phyloP scores from a whole-genome alignment of 331 rosid genomes.

The Rosa hybrid region DNA sequence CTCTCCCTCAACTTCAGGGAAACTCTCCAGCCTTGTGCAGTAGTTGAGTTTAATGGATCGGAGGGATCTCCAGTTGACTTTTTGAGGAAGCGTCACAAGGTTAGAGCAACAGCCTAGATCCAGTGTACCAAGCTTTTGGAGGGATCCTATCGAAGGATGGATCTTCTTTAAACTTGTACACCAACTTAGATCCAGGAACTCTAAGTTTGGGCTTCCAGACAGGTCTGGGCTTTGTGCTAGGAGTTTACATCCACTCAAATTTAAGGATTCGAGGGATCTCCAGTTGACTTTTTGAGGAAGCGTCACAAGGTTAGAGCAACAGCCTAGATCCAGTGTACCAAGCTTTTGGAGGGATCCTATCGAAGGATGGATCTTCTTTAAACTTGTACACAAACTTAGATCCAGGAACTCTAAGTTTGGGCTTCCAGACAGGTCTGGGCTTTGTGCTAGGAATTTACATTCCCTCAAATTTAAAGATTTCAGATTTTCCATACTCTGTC shows the following conservation, averaged over 20 bases:
- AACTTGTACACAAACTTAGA: constrained; percentile 16
- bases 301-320: not conserved
- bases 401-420: constrained; percentile 9
- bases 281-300: not conserved
- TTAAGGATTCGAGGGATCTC: constrained; percentile 19
- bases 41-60: not conserved
- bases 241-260: not conserved
- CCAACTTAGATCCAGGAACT: not conserved
- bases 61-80: constrained; percentile 21
- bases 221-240: not conserved
- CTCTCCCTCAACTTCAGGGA: not conserved
- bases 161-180: constrained; percentile 24
- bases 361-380: constrained; percentile 22
- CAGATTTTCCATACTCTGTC: not conserved
- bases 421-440: not conserved
- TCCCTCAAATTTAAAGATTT: not conserved
- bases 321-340: not conserved
- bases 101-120: constrained; percentile 16
- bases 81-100: not conserved
- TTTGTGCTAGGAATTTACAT: not conserved
- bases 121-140: constrained; percentile 17
- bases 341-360: constrained; percentile 19
- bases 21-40: constrained; percentile 21
- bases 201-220: not conserved
- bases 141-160: constrained; percentile 28